Base-by-base conservation (phyloP, 2,329 filamentous ascomycete genomes). In the Xylariales sp. region DNA sequence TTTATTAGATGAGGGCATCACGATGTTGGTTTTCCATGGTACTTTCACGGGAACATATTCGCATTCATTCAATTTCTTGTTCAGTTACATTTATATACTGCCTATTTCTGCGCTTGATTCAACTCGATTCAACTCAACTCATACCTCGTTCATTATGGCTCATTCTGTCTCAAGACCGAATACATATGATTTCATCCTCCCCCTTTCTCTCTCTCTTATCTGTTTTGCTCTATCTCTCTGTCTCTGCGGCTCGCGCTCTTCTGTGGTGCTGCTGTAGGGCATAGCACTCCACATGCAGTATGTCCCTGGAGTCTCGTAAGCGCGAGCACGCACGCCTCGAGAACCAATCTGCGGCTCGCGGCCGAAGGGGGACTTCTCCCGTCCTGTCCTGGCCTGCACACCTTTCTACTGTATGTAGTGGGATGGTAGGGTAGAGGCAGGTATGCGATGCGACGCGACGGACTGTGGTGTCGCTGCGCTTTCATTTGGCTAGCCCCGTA, bases 121-220 rank as follows among this genome's bases (percentile, higher is more conserved):
- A 23, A 23, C 23, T 23, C 23, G 23, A 23, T 23, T 23, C 23
- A 23, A 23, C 1, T 23, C 23, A 23, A 23, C 23, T 23, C 23
- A 23, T 23, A 23, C 23, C 16, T 54, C 14, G 18, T 36, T 69
- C 67, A 69, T 60, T 34, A 68, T 70, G 62, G 45, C 59, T 70
- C 65, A 70, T 70, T 57, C 52, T 23, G 45, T 45, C 63, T 70
- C 62, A 28, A 28, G 23, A 49, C 28, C 65, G 58, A 65, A 18
- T 57, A 4, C 36, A 16, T 36, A 57, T 65, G 68, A 68, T 60
- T 54, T 70, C 67, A 64, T 64, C 5, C 28, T n/a, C 16, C 41
- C 39, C n/a, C 18, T 8, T 39, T 36, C 16, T 10, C 34, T 64
- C 28, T 30, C 41, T 32, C 39, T 12, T n/a, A 28, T 48, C 39